Conservation (phyloP, 805 yeast genomes). For the Spathaspora passalidarum region DNA sequence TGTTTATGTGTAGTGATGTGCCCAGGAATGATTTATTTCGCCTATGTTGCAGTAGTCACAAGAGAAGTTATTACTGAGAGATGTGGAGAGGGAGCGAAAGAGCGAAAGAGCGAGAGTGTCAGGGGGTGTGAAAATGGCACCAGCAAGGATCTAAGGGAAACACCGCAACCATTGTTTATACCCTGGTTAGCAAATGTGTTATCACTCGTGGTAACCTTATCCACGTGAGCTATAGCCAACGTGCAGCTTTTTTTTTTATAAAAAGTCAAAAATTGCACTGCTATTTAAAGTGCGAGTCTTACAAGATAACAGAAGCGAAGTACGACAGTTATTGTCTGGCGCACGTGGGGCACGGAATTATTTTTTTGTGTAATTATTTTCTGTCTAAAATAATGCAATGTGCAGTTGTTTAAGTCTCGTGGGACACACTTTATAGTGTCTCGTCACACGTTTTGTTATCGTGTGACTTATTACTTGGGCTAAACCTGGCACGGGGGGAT, state of each 20-base stretch:
- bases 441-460: slow-evolving; percentile 1
- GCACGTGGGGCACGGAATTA: neutral
- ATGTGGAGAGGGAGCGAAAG: too few species aligned
- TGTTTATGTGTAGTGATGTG: too few species aligned
- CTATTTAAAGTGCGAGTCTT: neutral
- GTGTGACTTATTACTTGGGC: neutral
- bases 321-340: neutral
- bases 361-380: neutral
- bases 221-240: neutral
- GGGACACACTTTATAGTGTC: neutral
- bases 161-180: neutral
- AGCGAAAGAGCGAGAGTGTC: too few species aligned
- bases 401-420: neutral
- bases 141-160: too few species aligned
- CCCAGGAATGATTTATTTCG: too few species aligned
- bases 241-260: neutral
- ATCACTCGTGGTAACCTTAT: neutral
- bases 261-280: neutral
- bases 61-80: neutral
- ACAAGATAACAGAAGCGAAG: neutral
- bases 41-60: neutral
- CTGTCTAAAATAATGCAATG: too few species aligned
- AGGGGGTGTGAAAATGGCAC: too few species aligned
- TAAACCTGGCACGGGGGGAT: neutral
- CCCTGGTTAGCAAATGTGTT: neutral